Percentiles rank a stretch among this genome's conserved stretches.
Conservation (phyloP, 352 stramenopile species). For the Nothophytophthora sp. region DNA sequence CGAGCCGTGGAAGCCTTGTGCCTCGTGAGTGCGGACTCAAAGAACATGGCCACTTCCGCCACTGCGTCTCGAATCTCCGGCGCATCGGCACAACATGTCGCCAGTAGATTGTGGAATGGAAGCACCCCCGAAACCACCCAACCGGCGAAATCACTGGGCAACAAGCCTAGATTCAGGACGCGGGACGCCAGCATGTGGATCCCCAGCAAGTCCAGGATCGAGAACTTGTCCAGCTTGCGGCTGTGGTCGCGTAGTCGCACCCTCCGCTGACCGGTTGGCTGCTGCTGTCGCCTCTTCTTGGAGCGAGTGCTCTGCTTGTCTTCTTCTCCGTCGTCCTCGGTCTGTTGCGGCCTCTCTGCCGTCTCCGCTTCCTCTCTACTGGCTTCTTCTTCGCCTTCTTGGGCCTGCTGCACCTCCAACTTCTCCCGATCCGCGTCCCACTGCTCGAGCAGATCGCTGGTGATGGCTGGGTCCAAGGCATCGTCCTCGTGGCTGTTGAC, state of each 20-base stretch:
- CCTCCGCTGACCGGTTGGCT: background rate
- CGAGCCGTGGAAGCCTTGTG: slow-evolving; percentile 39
- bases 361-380: background rate
- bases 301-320: background rate
- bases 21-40: slow-evolving; percentile 41
- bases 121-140: slow-evolving; percentile 66
- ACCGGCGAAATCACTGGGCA: slow-evolving; percentile 62
- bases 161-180: slow-evolving; percentile 59
- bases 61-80: slow-evolving; percentile 48
- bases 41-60: slow-evolving; percentile 57
- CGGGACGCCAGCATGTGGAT: slow-evolving; percentile 65
- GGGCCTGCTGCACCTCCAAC: slow-evolving; percentile 21
- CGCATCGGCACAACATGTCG: slow-evolving; percentile 36
- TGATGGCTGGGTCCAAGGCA: slow-evolving; percentile 51
- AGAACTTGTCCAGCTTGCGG: slow-evolving; percentile 43
- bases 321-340: background rate
- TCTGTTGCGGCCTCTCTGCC: slow-evolving; percentile 2
- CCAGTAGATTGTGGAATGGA: slow-evolving; percentile 66
- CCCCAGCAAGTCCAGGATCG: slow-evolving; percentile 55
- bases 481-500: slow-evolving; percentile 27
- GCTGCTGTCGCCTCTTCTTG: background rate
- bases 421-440: slow-evolving; percentile 58
- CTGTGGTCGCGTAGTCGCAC: background rate
- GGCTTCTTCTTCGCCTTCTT: slow-evolving; percentile 2
- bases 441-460: slow-evolving; percentile 65